A percentile compares a stretch with the other conserved stretches of the same genome.
Evolutionary conservation across 257 asterid genomes (phyloP).

Genomic region (Capsicum baccatum): DNA sequence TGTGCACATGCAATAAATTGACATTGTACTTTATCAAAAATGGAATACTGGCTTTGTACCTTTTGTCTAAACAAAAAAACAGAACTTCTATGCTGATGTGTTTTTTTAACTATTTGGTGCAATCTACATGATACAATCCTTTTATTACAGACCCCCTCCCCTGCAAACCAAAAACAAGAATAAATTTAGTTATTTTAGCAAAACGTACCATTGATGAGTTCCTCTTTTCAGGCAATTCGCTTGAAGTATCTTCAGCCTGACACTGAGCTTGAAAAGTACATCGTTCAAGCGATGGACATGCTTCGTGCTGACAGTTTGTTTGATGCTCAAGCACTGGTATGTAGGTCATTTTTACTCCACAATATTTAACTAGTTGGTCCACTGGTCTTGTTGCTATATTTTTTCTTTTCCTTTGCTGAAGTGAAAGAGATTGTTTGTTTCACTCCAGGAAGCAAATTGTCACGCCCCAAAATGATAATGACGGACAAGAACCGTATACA

Average conservation of each 20-base stretch:
- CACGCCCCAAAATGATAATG: no score
- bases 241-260: slow-evolving; percentile 87
- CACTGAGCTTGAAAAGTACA: slow-evolving; percentile 81
- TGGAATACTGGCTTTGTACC: background rate
- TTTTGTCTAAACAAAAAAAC: background rate
- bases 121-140: background rate
- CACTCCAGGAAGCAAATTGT: background rate
- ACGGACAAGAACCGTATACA: no score
- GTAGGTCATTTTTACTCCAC: slow-evolving; percentile 28
- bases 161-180: background rate
- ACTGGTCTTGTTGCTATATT: background rate
- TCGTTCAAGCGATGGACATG: slow-evolving; percentile 80
- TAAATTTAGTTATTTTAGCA: background rate
- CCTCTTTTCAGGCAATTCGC: slow-evolving; percentile 72
- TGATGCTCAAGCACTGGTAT: slow-evolving; percentile 98
- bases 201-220: slow-evolving; percentile 27
- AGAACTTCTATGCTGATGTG: slow-evolving; percentile 7
- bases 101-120: background rate
- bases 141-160: background rate
- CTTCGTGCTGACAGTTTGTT: slow-evolving; percentile 65
- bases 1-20: background rate
- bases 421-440: background rate
- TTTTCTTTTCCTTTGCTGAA: background rate
- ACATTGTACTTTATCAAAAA: background rate
- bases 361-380: slow-evolving; percentile 3